phyloP scores from a whole-genome alignment of 2,329 filamentous ascomycete genomes.

The Colletotrichum salicis region DNA sequence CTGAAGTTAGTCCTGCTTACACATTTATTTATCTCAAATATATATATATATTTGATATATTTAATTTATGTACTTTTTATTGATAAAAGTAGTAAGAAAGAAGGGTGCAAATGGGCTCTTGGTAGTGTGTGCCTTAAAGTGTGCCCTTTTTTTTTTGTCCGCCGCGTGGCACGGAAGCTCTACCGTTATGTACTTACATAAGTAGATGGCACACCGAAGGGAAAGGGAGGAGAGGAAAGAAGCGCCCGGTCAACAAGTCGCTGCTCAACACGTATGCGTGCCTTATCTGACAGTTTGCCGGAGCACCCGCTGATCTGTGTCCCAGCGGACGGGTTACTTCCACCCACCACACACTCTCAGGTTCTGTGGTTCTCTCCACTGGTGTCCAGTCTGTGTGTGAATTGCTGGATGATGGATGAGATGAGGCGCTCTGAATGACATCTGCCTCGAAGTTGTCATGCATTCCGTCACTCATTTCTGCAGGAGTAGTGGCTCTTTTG shows the following conservation, averaged over 20 bases:
- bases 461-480: background rate
- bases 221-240: background rate
- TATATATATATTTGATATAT: too few species aligned
- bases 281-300: constrained; percentile 24
- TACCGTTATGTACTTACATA: too few species aligned
- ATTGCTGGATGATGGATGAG: background rate
- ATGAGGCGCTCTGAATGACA: background rate
- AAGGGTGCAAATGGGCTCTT: too few species aligned
- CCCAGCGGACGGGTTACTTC: constrained; percentile 5
- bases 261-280: constrained; percentile 24
- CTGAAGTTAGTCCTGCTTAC: too few species aligned
- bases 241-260: constrained; percentile 12
- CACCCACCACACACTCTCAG: background rate
- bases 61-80: too few species aligned
- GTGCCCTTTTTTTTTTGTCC: too few species aligned
- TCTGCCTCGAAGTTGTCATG: background rate
- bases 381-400: background rate
- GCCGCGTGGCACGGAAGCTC: too few species aligned
- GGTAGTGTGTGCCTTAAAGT: too few species aligned
- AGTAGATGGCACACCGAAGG: background rate
- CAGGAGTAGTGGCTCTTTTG: background rate
- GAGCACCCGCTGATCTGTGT: constrained; percentile 24
- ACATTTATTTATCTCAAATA: too few species aligned
- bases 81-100: too few species aligned
- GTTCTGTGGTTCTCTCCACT: background rate